A percentile compares a stretch with the other conserved stretches of the same genome.
These are phyloP conservation scores for Euphorbia tirucalli DNA, from an alignment of 345 rosid species.

Conservation along the genomic window DNA sequence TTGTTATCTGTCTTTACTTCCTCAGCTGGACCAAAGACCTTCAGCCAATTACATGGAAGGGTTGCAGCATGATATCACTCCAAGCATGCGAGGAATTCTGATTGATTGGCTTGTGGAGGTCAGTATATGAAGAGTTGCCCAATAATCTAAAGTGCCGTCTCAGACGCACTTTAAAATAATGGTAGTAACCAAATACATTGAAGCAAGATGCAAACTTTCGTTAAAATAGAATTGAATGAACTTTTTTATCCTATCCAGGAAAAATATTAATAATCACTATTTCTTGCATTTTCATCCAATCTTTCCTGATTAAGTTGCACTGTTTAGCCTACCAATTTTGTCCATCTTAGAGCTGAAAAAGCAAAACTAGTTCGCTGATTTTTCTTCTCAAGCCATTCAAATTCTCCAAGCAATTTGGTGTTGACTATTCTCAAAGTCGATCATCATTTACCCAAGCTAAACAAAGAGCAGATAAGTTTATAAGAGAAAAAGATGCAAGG, in stretches of 20 bases:
- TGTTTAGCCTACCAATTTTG: background rate
- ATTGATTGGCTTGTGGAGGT: conserved; percentile 98
- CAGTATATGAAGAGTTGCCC: conserved; percentile 16
- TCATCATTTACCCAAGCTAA: background rate
- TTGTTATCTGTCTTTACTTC: conserved; percentile 12
- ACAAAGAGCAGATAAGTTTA: background rate
- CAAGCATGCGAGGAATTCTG: conserved; percentile 77
- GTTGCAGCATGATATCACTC: conserved; percentile 66
- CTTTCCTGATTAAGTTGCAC: conserved; percentile 2
- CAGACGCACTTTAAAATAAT: background rate
- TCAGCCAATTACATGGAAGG: conserved; percentile 68
- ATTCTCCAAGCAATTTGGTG: background rate
- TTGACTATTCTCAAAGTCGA: background rate
- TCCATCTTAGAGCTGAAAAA: background rate
- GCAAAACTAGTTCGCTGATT: background rate
- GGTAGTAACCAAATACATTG: background rate
- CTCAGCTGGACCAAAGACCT: conserved; percentile 78
- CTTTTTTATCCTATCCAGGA: background rate
- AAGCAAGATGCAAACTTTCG: background rate
- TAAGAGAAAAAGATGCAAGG: background rate
- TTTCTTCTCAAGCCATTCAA: background rate
- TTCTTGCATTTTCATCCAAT: background rate
- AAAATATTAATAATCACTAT: background rate
- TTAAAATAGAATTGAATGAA: background rate
- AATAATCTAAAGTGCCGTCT: background rate